Evolutionary conservation across 495 filamentous ascomycete genomes (phyloP), one percentile per base, ranked within the genome.

Genomic region (Collariella sp.): DNA sequence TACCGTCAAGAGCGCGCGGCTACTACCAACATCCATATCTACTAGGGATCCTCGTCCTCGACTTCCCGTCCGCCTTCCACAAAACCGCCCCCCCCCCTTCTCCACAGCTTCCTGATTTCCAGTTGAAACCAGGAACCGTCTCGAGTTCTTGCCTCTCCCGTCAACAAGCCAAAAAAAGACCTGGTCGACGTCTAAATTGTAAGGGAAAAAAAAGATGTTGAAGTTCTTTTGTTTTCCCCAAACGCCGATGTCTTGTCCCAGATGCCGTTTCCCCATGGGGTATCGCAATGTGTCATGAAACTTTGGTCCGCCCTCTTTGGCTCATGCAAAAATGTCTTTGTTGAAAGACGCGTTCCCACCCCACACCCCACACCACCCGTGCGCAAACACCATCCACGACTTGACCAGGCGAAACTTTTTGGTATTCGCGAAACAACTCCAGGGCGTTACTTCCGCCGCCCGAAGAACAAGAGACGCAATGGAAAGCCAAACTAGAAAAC

Each of bases 321-420:
- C 63, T 67, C 62, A 64, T 66, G 62, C 58, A 55, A 31, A 55
- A 31, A 59, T 64, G 67, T 71, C 69, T 69, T 67, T 71, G 69
- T 71, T 71, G 69, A 71, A 71, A 71, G 69, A 71, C 69, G 57
- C 59, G 61, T 43, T n/a, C n/a, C n/a, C n/a, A n/a, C n/a, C n/a
- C n/a, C n/a, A n/a, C n/a, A n/a, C n/a, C n/a, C n/a, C n/a, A n/a
- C n/a, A 45, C 59, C 65, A 18, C 52, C 58, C 45, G 18, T 34
- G n/a, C n/a, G n/a, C n/a, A n/a, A n/a, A 35, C 42, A 42, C 39
- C 58, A 48, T 44, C 53, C 50, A n/a, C 42, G 46, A 51, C 55
- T 63, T 54, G 51, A 57, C 59, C 44, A 60, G 49, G 54, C 38
- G 55, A 58, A 59, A 19, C 15, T 34, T 57, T 65, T 63, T 64